Evolutionary conservation across 202 grass and related monocot genomes (phyloP).

Genomic region (Panicum virgatum): DNA sequence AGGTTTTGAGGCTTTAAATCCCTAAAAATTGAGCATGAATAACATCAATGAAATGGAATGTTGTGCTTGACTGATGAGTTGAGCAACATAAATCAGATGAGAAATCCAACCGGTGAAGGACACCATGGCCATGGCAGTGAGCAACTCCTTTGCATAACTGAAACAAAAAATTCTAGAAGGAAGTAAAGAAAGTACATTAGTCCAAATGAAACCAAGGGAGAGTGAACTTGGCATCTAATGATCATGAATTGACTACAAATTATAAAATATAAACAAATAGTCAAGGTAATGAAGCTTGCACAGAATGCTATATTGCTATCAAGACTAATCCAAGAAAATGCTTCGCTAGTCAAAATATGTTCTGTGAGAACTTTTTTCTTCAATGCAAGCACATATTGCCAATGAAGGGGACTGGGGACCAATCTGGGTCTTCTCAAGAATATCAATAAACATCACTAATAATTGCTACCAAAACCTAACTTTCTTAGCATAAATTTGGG

Average conservation of each 20-base stretch:
- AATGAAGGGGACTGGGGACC: not conserved
- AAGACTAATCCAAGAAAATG: not conserved
- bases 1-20: constrained; percentile 97
- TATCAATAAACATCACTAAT: not conserved
- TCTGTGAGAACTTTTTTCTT: not conserved
- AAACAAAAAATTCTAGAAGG: constrained; percentile 75
- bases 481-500: not conserved
- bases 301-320: not conserved
- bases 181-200: constrained; percentile 17
- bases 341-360: not conserved
- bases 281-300: not conserved
- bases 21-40: constrained; percentile 37
- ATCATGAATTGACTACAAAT: not conserved
- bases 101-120: constrained; percentile 79
- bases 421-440: not conserved
- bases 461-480: not conserved
- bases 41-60: not conserved
- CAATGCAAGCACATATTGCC: too few species aligned
- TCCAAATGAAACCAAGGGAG: not conserved
- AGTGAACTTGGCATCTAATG: too few species aligned
- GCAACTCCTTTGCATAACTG: constrained; percentile 92
- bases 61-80: not conserved
- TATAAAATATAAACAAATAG: not conserved
- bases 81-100: not conserved
- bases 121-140: constrained; percentile 87